These are phyloP conservation scores for Saccharomycopsis babjevae DNA, from an alignment of 805 yeast genomes.

Conservation along the genomic window DNA sequence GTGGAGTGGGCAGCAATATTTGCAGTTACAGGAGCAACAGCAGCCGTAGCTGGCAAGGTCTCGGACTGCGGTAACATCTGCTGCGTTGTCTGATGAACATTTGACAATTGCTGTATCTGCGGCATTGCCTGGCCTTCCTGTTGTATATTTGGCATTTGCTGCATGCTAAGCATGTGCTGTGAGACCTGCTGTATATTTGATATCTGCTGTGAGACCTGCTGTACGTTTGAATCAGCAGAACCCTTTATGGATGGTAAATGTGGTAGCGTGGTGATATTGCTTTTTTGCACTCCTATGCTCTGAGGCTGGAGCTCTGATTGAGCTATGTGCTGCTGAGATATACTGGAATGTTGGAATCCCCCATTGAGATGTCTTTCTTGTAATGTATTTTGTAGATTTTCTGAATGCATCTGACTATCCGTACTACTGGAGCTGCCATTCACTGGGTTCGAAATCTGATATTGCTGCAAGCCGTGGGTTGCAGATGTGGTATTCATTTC, in stretches of 20 bases:
- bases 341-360: not conserved
- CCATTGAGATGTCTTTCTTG: not conserved
- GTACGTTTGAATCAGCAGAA: not conserved
- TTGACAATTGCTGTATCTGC: not conserved
- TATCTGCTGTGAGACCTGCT: not conserved
- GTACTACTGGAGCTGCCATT: not conserved
- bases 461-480: not conserved
- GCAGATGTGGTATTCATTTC: not conserved
- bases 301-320: not conserved
- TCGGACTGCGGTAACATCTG: not conserved
- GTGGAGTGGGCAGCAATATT: not conserved
- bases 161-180: not conserved
- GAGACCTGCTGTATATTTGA: not conserved
- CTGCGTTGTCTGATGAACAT: not conserved
- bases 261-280: not conserved
- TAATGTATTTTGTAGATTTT: not conserved
- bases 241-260: not conserved
- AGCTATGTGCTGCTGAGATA: not conserved
- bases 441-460: not conserved
- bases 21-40: not conserved
- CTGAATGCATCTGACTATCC: not conserved
- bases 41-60: constrained; percentile 10
- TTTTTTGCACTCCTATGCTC: not conserved
- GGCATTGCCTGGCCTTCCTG: not conserved
- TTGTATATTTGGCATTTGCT: not conserved